These are phyloP conservation scores for Paecilomyces dactylethromorphus DNA, from an alignment of 2,329 filamentous ascomycete species.

Conservation along the genomic window DNA sequence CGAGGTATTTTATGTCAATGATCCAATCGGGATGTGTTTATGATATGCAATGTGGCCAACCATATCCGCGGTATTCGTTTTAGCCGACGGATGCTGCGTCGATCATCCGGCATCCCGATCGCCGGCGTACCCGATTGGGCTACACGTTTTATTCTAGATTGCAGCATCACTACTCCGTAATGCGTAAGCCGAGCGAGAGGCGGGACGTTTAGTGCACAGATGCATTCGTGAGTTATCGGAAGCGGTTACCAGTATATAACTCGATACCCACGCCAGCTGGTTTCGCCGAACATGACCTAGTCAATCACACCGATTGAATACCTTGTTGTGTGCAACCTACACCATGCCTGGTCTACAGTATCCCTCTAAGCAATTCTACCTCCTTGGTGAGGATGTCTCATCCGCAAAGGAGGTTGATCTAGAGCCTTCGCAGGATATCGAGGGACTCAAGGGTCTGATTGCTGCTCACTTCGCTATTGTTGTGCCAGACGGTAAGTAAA, in stretches of 20 bases:
- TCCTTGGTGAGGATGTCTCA: neutral
- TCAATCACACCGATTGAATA: neutral
- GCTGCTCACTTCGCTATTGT: constrained; percentile 25
- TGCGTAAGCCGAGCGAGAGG: neutral
- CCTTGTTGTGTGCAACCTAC: neutral
- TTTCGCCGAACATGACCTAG: neutral
- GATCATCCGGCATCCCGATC: neutral
- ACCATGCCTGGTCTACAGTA: neutral
- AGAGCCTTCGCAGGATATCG: constrained; percentile 11
- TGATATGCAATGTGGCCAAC: neutral
- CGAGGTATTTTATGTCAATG: neutral
- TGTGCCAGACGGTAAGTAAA: constrained; percentile 17
- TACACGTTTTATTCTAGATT: neutral
- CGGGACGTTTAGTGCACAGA: neutral
- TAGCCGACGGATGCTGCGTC: neutral
- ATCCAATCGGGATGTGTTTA: neutral
- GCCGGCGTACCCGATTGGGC: neutral
- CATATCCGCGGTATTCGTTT: neutral
- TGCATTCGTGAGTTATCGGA: neutral
- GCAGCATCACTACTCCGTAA: neutral
- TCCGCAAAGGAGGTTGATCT: constrained; percentile 5
- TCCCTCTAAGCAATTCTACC: neutral
- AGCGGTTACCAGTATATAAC: neutral
- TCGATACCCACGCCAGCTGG: neutral
- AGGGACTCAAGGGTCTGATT: constrained; percentile 15